A percentile compares a stretch with the other conserved stretches of the same genome.
Conservation (phyloP, 208 protist genomes). For the Leishmania turanica region DNA sequence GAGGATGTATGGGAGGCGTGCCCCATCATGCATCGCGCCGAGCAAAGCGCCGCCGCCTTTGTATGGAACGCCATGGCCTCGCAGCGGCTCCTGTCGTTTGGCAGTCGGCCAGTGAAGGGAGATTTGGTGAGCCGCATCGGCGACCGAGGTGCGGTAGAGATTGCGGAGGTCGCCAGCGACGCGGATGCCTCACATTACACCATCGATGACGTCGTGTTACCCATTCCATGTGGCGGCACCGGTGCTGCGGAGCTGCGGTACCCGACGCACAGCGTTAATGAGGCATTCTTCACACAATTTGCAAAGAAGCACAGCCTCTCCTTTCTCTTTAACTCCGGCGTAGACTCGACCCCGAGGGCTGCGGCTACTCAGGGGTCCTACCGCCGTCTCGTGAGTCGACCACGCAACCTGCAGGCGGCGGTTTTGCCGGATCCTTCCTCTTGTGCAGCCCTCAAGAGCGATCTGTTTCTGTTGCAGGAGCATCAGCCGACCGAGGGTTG, state of each 20-base stretch:
- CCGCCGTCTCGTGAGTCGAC: constrained; percentile 55
- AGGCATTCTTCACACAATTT: constrained; percentile 36
- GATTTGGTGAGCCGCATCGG: constrained; percentile 51
- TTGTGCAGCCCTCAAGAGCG: constrained; percentile 70
- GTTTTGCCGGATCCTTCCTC: constrained; percentile 74
- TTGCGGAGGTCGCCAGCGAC: constrained; percentile 32
- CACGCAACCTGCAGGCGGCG: constrained; percentile 44
- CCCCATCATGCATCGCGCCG: constrained; percentile 17
- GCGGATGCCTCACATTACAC: constrained; percentile 35
- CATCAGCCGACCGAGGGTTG: constrained; percentile 38
- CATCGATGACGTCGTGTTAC: constrained; percentile 81
- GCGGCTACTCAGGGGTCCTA: constrained; percentile 23
- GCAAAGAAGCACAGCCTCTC: constrained; percentile 37
- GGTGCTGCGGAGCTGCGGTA: background rate
- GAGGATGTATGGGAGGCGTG: constrained; percentile 38
- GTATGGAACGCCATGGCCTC: constrained; percentile 89
- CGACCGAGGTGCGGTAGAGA: constrained; percentile 1
- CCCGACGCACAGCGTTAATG: constrained; percentile 29
- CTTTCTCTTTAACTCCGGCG: constrained; percentile 38
- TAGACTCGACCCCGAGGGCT: background rate
- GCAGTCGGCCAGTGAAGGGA: constrained; percentile 50
- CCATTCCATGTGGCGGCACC: constrained; percentile 47
- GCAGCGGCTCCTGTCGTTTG: constrained; percentile 58
- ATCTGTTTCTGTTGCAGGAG: constrained; percentile 78
- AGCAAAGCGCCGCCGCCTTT: constrained; percentile 58